Evolutionary conservation across 2,329 filamentous ascomycete species (phyloP).

Genomic region (Mollisiaceae sp.): DNA sequence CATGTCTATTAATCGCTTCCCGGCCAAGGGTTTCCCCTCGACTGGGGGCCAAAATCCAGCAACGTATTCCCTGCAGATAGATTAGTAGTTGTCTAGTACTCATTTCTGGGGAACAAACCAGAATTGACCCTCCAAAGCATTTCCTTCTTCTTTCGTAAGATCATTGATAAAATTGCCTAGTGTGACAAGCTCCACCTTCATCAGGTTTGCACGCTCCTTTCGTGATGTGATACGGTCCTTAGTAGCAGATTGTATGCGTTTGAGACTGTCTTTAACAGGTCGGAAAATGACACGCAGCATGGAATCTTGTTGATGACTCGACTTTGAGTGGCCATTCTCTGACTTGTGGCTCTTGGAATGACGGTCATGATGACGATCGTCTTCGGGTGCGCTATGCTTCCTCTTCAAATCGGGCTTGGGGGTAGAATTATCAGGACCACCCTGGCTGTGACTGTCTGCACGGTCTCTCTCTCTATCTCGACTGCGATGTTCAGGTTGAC

Average conservation of each 20-base stretch:
- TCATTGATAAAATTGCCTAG: conserved; percentile 67
- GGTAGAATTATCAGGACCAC: conserved; percentile 29
- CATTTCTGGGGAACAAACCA: conserved; percentile 34
- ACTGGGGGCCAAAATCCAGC: conserved; percentile 42
- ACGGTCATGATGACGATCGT: conserved; percentile 47
- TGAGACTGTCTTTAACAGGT: conserved; percentile 64
- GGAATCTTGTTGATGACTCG: conserved; percentile 31
- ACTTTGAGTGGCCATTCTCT: conserved; percentile 50
- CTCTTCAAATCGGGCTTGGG: conserved; percentile 58
- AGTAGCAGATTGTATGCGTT: conserved; percentile 63
- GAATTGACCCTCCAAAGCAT: conserved; percentile 37
- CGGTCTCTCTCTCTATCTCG: conserved; percentile 53
- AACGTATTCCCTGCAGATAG: conserved; percentile 41
- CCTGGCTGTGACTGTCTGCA: conserved; percentile 32
- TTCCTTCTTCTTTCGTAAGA: conserved; percentile 37
- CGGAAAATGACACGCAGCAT: conserved; percentile 55
- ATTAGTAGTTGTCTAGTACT: conserved; percentile 18
- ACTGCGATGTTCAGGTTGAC: conserved; percentile 48
- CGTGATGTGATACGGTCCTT: conserved; percentile 66
- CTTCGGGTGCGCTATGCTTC: conserved; percentile 61
- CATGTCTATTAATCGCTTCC: conserved; percentile 39
- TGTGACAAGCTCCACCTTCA: conserved; percentile 63
- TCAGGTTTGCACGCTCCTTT: conserved; percentile 64
- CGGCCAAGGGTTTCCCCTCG: conserved; percentile 32
- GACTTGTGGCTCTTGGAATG: conserved; percentile 57